Evolutionary conservation across 805 yeast species (phyloP), one percentile per base, ranked within the genome.

Genomic region (Scheffersomyces lignosus): DNA sequence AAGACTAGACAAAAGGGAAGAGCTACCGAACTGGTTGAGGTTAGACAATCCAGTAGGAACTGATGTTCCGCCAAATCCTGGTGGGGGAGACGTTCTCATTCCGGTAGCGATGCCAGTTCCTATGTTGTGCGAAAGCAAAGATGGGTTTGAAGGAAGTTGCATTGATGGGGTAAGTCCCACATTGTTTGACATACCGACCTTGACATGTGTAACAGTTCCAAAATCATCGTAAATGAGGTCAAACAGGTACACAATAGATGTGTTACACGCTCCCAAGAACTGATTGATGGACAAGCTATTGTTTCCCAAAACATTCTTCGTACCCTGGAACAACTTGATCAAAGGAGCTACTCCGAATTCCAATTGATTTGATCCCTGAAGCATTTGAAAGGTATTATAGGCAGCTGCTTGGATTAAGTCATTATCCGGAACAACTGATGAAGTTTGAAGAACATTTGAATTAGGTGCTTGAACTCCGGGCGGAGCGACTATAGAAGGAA

Each of bases 181-280:
- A 31, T 15, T 26, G 15, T 24, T 9, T n/a, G n/a, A n/a, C n/a
- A 44, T 38, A 7, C 40, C 41, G 15, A 60, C 60, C 44, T 68
- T 66, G 25, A 74, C 58, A 44, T 64, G 71, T 6, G 66, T 61
- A 3, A 74, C 73, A n/a, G 59, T 62, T 1, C 75, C 73, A 29
- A 64, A 54, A 37, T 72, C 75, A 43, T 75, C 78, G 46, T 66
- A 69, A 15, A 67, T 47, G 28, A 72, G 53, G 15, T 72, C 75
- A 47, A 74, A 75, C 16, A 56, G 54, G 37, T 60, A 54, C 4
- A 55, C 52, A 10, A 58, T 34, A 22, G 63, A 43, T 13, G 54
- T 55, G 8, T 51, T 50, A 22, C 60, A 56, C 5, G 48, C 49
- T 13, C 46, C 43, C 36, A 70, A 52, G 38, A 56, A 64, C 27